Evolutionary conservation across 2,329 filamentous ascomycete species (phyloP), one percentile per base, ranked within the genome.

Genomic region (Alternaria sp.): DNA sequence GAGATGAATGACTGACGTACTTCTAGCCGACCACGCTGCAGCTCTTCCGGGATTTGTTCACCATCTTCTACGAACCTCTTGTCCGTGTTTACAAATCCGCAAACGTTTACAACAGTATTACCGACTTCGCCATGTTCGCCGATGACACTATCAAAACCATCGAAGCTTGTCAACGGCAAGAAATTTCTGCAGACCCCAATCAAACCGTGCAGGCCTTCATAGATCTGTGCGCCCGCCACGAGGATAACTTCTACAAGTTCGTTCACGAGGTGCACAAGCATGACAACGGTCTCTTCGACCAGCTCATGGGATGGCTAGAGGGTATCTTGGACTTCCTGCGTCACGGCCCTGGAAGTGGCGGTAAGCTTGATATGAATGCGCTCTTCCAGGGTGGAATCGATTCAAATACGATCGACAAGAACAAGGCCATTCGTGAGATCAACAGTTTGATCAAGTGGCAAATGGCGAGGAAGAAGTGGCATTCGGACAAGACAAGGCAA

Each of bases 171-270:
- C 89, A 91, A 71, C 83, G 87, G 28, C 88, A 90, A 78, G 96
- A 98, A 78, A 91, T 96, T 49, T 94, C 93, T 3, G 94, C 95
- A 2, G 96, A 99, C 78, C 96, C 96, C 5, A 99, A 99, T 79
- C 94, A 97, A 83, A 99, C 96, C 0, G 96, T 99, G 1, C 96
- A 99, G 79, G 91, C 94, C 15, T 99, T 99, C 76, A 99, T 99
- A 75, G 96, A 99, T 76, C 87, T 99, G 21, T 99, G 96, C 80
- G 91, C 93, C 70, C 89, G 96, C 46, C 96, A 99, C 79, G 93
- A 99, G 81, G 89, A 96, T 78, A 97, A 97, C 81, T 95, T 99
- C 78, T 99, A 98, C 87, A 98, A 97, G 79, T 99, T 99, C 79
- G 92, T 99, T 4, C 96, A 99, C 79, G 96, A 99, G 81, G 95